Evolutionary conservation across 176 grass and related monocot species (phyloP).

Genomic region (Lolium multiflorum): DNA sequence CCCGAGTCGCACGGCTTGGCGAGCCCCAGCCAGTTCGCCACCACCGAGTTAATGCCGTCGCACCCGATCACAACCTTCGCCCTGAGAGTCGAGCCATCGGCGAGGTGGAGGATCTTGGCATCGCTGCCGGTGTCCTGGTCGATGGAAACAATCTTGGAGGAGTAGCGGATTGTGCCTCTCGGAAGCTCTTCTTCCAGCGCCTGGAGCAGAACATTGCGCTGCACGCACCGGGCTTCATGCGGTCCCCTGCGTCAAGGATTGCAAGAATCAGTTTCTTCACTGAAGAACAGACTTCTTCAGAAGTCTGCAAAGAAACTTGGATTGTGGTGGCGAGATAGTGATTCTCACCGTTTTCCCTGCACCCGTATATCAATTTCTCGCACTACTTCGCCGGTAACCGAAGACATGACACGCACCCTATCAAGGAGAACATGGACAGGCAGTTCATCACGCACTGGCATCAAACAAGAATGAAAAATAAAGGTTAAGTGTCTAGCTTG

Average conservation of each 20-base stretch:
- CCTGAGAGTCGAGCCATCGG: neutral
- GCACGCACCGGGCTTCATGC: conserved; percentile 1
- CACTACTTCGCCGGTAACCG: neutral
- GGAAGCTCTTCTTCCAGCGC: neutral
- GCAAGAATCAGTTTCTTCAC: neutral
- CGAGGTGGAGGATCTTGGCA: neutral
- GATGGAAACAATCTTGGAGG: neutral
- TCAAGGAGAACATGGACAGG: neutral
- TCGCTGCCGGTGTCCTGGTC: neutral
- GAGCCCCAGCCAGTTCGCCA: neutral
- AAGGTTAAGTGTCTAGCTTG: neutral
- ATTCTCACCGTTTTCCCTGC: neutral
- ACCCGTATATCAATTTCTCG: neutral
- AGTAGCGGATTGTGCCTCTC: neutral
- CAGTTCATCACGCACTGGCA: neutral
- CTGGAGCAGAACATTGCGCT: neutral
- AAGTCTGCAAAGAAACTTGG: neutral
- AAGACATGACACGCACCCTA: neutral
- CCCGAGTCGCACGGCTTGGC: neutral
- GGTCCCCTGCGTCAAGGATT: neutral
- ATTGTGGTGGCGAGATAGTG: neutral
- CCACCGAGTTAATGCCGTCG: conserved; percentile 10
- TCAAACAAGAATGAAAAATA: neutral
- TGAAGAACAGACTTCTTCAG: neutral
- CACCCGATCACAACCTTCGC: neutral